Base-by-base conservation (phyloP, 2,329 filamentous ascomycete genomes). In the Neophaeococcomyces mojaviensis region DNA sequence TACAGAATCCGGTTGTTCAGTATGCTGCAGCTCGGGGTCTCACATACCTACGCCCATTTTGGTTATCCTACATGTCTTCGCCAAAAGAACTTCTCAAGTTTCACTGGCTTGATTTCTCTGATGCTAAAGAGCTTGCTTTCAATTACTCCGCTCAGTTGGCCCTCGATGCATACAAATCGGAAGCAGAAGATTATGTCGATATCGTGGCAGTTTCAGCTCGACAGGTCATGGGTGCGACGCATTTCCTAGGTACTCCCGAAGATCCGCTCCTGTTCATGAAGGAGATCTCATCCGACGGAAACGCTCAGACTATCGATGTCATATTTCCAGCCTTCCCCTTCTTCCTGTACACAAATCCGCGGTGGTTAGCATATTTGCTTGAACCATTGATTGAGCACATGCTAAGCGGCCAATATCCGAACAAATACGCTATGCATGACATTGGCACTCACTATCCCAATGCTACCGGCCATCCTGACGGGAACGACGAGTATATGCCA, bases 291-390 rank as follows among this genome's bases (percentile, higher is more conserved):
- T 88, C 84, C 2, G 85, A 90, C 56, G 86, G 86, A 3, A 90
- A 94, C 58, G 82, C 82, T 63, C 86, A 92, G 61, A 92, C 86
- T 0, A 84, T 92, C 9, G 86, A 90, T 66, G 85, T 94, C 47
- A 90, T 94, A 56, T 92, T 88, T 68, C 87, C 86, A 0, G 77
- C 86, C 0, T 89, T 88, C 64, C 86, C 87, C 0, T 92, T 90
- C 72, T 90, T 90, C 69, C 63, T 90, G 16, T 92, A 90, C 60
- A 88, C 86, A 15, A 88, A 89, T 55, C 86, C 86, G 2, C 73
- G 78, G 48, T 90, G 86, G 85, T 69, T 89, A 47, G 83, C 81
- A 1, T 89, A 89, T 58, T 71, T 90, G 2, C 69, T 92, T 3
- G 85, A 90, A 61, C 86, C 86, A 4, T 69, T 90, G 19, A 74